Evolutionary conservation across 768 basidiomycete genomes (phyloP).

Genomic region (Podaxis sp.): DNA sequence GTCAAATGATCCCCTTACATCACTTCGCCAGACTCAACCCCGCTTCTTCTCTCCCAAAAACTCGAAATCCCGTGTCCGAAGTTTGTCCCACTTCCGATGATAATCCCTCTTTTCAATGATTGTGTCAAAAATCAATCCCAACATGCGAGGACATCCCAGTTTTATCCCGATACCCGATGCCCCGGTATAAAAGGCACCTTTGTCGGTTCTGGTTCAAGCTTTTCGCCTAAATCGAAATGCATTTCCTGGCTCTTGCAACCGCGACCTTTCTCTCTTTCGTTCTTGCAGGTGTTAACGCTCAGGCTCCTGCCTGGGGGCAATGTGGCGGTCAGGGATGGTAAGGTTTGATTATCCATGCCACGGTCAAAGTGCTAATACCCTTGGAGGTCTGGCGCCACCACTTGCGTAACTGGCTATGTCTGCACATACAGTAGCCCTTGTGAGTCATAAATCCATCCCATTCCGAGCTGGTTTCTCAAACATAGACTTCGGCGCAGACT

Average conservation of each 20-base stretch:
- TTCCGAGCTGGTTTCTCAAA: not conserved
- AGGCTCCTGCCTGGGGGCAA: slow-evolving; percentile 40
- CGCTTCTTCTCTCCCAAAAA: slow-evolving; percentile 8
- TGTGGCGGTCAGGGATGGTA: slow-evolving; percentile 43
- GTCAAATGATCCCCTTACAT: not conserved
- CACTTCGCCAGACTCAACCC: not conserved
- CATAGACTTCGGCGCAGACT: slow-evolving; percentile 30
- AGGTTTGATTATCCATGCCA: not conserved
- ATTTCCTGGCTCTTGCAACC: slow-evolving; percentile 9
- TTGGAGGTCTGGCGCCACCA: slow-evolving; percentile 39
- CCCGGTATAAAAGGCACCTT: slow-evolving; percentile 2
- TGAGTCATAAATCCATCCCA: slow-evolving; percentile 16
- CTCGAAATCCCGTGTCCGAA: not conserved
- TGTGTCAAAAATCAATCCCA: not conserved
- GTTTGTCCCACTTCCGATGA: slow-evolving; percentile 7
- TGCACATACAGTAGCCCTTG: slow-evolving; percentile 41
- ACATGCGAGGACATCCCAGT: slow-evolving; percentile 22
- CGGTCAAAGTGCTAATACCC: not conserved
- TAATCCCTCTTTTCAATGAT: slow-evolving; percentile 1
- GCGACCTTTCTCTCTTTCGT: slow-evolving; percentile 15
- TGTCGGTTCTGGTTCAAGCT: not conserved
- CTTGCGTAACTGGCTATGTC: slow-evolving; percentile 41
- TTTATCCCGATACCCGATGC: slow-evolving; percentile 17
- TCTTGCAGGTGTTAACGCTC: slow-evolving; percentile 26
- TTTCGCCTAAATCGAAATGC: slow-evolving; percentile 15